These are phyloP conservation scores for Pleochaeta shiraiana DNA, from an alignment of 2,329 filamentous ascomycete species.

Conservation along the genomic window DNA sequence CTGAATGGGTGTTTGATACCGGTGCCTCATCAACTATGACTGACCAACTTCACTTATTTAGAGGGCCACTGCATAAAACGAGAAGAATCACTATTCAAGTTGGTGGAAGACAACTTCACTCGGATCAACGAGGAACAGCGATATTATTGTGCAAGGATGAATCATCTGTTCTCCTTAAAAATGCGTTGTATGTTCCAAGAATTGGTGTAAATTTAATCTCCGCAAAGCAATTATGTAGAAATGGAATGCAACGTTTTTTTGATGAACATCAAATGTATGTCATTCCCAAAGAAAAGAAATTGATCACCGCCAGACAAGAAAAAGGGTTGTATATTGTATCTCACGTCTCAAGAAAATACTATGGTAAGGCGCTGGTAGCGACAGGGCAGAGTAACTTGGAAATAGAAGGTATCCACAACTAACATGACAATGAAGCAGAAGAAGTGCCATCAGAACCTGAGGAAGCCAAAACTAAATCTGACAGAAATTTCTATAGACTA, in stretches of 20 bases:
- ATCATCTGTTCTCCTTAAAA: not conserved
- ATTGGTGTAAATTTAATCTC: not conserved
- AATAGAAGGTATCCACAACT: not conserved
- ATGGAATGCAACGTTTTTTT: not conserved
- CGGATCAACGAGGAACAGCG: not conserved
- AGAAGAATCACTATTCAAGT: conserved; percentile 1
- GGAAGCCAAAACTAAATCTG: not conserved
- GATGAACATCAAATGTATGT: not conserved
- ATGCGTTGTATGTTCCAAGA: not conserved
- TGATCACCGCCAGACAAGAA: not conserved
- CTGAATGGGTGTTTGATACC: conserved; percentile 3
- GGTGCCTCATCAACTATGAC: not conserved
- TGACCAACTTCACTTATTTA: not conserved
- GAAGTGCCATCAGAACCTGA: not conserved
- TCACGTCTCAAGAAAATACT: not conserved
- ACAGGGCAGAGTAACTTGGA: not conserved
- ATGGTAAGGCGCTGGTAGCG: not conserved
- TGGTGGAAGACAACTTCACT: not conserved
- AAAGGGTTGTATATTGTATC: not conserved
- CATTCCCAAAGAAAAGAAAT: not conserved
- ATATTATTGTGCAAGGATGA: not conserved
- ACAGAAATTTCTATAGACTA: not conserved
- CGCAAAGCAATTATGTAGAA: not conserved
- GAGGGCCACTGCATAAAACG: not conserved
- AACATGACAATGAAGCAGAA: not conserved